Evolutionary conservation across 805 yeast genomes (phyloP).

Genomic region (Ogataea paraovalis): DNA sequence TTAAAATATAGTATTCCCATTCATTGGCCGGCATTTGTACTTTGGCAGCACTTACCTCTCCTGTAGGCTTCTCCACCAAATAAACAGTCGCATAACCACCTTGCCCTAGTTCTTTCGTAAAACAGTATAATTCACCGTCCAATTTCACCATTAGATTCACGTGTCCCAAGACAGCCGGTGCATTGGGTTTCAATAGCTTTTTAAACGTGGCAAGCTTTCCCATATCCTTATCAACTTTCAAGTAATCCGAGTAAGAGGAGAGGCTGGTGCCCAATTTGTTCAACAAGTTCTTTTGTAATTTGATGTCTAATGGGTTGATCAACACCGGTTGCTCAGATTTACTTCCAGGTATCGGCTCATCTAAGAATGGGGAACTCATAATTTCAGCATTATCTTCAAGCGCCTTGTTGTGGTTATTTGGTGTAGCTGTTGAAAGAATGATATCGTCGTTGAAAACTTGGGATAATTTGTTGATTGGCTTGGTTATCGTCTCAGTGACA

Average conservation of each 20-base stretch:
- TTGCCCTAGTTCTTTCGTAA: constrained; percentile 59
- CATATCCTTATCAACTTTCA: constrained; percentile 2
- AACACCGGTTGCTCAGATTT: constrained; percentile 11
- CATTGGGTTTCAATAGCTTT: constrained; percentile 15
- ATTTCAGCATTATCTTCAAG: constrained; percentile 15
- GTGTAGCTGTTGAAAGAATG: constrained; percentile 20
- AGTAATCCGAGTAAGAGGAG: constrained; percentile 28
- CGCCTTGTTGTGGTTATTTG: constrained; percentile 11
- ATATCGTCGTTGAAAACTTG: background rate
- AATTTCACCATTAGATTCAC: constrained; percentile 41
- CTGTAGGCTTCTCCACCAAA: constrained; percentile 58
- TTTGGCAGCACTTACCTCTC: constrained; percentile 62
- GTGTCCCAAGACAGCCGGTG: constrained; percentile 28
- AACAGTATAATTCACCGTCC: constrained; percentile 40
- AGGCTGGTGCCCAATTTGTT: constrained; percentile 27
- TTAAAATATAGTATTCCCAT: constrained; percentile 81
- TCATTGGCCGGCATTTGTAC: constrained; percentile 62
- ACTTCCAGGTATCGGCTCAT: constrained; percentile 18
- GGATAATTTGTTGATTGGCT: constrained; percentile 4
- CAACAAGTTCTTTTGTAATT: constrained; percentile 37
- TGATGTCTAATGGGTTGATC: constrained; percentile 39
- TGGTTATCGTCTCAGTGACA: constrained; percentile 46
- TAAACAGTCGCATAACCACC: constrained; percentile 83
- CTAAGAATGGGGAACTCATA: constrained; percentile 47
- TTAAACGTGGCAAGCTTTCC: constrained; percentile 16